Evolutionary conservation across 495 filamentous ascomycete genomes (phyloP).

Genomic region (Penicillium odoratum): DNA sequence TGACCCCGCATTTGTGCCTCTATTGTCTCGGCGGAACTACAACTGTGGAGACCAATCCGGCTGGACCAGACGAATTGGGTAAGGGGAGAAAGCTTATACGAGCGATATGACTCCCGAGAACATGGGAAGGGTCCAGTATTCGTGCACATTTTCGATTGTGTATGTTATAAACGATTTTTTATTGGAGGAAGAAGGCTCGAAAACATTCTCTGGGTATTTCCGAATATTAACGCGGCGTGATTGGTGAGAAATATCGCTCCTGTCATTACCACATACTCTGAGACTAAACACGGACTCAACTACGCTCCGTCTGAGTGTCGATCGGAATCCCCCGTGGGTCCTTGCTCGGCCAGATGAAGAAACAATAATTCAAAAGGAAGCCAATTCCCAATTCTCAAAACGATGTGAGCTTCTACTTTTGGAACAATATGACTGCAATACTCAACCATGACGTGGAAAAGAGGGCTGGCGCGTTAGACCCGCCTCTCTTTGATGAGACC

Average conservation of each 20-base stretch:
- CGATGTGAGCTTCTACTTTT: neutral
- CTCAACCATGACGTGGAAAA: slow-evolving; percentile 18
- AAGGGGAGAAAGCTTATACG: slow-evolving; percentile 12
- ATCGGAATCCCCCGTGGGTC: slow-evolving; percentile 22
- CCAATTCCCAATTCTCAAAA: neutral
- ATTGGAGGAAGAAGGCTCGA: neutral
- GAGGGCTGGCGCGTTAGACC: slow-evolving; percentile 8
- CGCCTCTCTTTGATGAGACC: slow-evolving; percentile 38
- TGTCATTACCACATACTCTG: too few relatives aligned
- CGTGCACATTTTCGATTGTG: neutral
- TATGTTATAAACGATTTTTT: neutral
- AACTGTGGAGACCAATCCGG: slow-evolving; percentile 7
- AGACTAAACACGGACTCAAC: neutral
- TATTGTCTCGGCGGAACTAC: neutral
- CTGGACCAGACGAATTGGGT: slow-evolving; percentile 19
- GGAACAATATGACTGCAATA: neutral
- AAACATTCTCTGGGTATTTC: neutral
- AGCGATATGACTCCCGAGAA: neutral
- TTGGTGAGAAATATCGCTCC: neutral
- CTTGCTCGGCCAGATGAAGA: neutral
- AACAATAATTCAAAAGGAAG: slow-evolving; percentile 5
- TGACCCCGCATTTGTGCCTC: slow-evolving; percentile 10
- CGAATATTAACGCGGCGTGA: neutral
- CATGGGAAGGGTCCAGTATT: neutral
- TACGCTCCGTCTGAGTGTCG: neutral